phyloP scores from a whole-genome alignment of 164 flowering plant species.

The Vitis labrusca region DNA sequence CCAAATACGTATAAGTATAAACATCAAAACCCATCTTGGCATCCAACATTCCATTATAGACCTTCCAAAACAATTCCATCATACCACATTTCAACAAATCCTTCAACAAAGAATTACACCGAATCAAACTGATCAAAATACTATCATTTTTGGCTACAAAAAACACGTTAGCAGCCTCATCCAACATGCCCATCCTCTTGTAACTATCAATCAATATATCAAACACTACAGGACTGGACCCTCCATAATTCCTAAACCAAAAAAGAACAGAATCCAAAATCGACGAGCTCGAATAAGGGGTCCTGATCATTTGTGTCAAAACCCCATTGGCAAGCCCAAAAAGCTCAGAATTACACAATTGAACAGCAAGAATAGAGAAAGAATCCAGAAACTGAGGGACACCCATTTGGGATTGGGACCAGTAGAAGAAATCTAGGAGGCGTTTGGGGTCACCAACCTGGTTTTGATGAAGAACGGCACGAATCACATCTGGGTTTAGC shows the following conservation, averaged over 20 bases:
- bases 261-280: too few species aligned
- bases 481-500: conserved; percentile 50
- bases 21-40: conserved; percentile 47
- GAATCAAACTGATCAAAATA: conserved; percentile 35
- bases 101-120: conserved; percentile 43
- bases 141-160: not conserved
- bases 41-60: conserved; percentile 51
- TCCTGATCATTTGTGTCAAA: not conserved
- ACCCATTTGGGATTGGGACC: conserved; percentile 45
- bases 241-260: not conserved
- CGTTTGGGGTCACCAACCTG: conserved; percentile 34
- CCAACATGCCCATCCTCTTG: not conserved
- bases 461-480: conserved; percentile 40
- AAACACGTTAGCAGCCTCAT: not conserved
- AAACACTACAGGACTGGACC: not conserved
- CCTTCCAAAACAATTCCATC: conserved; percentile 57
- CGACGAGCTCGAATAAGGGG: not conserved
- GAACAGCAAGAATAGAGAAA: conserved; percentile 45
- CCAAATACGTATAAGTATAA: conserved; percentile 58
- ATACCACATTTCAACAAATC: not conserved
- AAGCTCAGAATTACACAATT: conserved; percentile 34
- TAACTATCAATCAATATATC: conserved; percentile 1
- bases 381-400: conserved; percentile 41
- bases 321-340: not conserved
- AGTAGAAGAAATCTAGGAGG: conserved; percentile 60